A percentile compares a stretch with the other conserved stretches of the same genome.
These are phyloP conservation scores for Amaranthus palmeri DNA, from an alignment of 148 eudicot species.

Conservation along the genomic window DNA sequence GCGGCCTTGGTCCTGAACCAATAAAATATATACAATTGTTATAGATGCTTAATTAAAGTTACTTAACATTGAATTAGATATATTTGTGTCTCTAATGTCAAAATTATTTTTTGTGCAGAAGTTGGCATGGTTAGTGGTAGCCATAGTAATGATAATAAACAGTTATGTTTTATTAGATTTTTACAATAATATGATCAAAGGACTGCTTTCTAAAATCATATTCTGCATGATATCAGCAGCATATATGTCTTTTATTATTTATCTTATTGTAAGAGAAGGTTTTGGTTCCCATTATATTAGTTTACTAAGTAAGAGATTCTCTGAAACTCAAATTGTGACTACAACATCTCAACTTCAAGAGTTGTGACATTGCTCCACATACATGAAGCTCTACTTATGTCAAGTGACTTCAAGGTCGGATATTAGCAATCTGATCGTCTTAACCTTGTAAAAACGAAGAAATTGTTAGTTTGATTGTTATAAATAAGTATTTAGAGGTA, in stretches of 20 bases:
- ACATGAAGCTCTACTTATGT: too few relatives aligned
- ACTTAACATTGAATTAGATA: background rate
- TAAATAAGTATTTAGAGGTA: too few relatives aligned
- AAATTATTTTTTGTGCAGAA: slow-evolving; percentile 31
- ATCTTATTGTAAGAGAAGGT: slow-evolving; percentile 46
- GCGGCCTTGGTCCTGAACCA: too few relatives aligned
- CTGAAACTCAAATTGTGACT: background rate
- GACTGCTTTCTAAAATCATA: slow-evolving; percentile 34
- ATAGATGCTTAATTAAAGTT: too few relatives aligned
- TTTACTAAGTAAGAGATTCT: slow-evolving; percentile 19
- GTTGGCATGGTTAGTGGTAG: slow-evolving; percentile 64
- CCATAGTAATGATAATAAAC: slow-evolving; percentile 71
- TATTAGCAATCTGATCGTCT: too few relatives aligned
- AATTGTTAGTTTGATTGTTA: too few relatives aligned
- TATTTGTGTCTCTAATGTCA: background rate
- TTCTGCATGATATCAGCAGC: slow-evolving; percentile 37
- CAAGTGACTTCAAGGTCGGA: too few relatives aligned
- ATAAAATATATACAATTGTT: too few relatives aligned
- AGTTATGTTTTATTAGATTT: slow-evolving; percentile 73
- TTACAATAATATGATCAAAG: slow-evolving; percentile 46
- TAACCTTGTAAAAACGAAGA: too few relatives aligned
- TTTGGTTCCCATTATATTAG: slow-evolving; percentile 27
- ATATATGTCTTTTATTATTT: slow-evolving; percentile 56
- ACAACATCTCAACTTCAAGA: background rate
- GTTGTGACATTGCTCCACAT: background rate